phyloP scores from a whole-genome alignment of 169 alveolate genomes.

The Plasmodium ovale region DNA sequence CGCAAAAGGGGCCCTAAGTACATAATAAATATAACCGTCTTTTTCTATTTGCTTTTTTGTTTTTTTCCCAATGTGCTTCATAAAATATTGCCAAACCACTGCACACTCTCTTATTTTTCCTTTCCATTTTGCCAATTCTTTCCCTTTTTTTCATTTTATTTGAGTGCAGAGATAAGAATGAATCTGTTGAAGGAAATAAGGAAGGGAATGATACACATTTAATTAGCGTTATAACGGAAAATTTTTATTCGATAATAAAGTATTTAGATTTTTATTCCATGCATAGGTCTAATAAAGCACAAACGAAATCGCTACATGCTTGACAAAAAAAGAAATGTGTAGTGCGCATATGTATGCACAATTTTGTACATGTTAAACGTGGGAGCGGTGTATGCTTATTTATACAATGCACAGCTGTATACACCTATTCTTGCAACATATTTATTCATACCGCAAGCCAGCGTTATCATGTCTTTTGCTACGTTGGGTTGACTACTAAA shows the following conservation, averaged over 20 bases:
- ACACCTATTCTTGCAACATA: too few relatives aligned
- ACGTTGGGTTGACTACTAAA: not conserved
- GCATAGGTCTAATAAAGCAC: conserved; percentile 50
- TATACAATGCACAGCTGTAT: too few relatives aligned
- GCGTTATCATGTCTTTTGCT: too few relatives aligned
- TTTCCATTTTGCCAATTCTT: not conserved
- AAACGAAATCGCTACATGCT: not conserved
- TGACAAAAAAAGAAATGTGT: not conserved
- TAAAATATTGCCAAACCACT: too few relatives aligned
- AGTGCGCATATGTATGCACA: not conserved
- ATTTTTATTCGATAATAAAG: conserved; percentile 40
- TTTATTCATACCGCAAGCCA: too few relatives aligned
- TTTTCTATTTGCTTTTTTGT: not conserved
- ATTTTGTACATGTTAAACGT: too few relatives aligned
- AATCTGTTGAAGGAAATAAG: conserved; percentile 13
- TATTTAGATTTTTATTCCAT: conserved; percentile 65
- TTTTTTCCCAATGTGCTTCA: too few relatives aligned
- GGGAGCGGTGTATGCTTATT: too few relatives aligned
- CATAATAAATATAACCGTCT: not conserved
- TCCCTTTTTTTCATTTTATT: not conserved
- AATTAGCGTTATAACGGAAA: conserved; percentile 26
- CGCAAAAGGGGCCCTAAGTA: not conserved
- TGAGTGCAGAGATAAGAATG: conserved; percentile 16
- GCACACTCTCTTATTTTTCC: too few relatives aligned
- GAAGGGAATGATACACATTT: conserved; percentile 15